Evolutionary conservation across 441 rosid species (phyloP).

Genomic region (Flueggea neowawraea): DNA sequence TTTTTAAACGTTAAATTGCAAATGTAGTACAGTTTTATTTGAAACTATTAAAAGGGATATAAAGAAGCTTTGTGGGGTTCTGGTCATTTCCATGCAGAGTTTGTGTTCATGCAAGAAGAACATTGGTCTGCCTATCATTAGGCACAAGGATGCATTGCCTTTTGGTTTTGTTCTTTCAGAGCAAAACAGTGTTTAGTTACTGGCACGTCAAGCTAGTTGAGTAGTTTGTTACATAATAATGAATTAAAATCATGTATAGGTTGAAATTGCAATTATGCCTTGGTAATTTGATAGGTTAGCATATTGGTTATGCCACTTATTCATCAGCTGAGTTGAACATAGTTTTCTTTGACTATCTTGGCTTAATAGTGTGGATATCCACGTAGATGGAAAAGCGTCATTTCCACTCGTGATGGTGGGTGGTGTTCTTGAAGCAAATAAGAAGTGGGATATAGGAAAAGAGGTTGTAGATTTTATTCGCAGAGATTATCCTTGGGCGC

Average conservation of each 20-base stretch:
- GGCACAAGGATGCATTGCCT: no score
- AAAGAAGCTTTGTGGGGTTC: not conserved
- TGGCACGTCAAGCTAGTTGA: no score
- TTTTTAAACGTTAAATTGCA: not conserved
- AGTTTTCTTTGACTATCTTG: not conserved
- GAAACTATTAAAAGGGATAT: not conserved
- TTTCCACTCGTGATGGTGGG: slow-evolving; percentile 85
- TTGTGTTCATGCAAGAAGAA: no score
- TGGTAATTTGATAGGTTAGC: not conserved
- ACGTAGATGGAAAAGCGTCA: slow-evolving; percentile 52
- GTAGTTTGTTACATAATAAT: no score
- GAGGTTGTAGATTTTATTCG: slow-evolving; percentile 57
- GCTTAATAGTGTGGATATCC: not conserved
- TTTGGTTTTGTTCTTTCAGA: no score
- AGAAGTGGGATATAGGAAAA: slow-evolving; percentile 68
- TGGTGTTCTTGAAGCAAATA: slow-evolving; percentile 70
- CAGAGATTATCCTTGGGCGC: slow-evolving; percentile 48
- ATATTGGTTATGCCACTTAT: not conserved
- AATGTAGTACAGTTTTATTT: not conserved
- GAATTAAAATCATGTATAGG: no score
- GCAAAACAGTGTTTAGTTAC: no score
- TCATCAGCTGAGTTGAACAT: no score
- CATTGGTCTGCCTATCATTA: no score
- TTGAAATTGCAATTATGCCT: not conserved
- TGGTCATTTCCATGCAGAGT: not conserved